Evolutionary conservation across 768 basidiomycete species (phyloP).

Genomic region (Phlegmacium glaucopus): DNA sequence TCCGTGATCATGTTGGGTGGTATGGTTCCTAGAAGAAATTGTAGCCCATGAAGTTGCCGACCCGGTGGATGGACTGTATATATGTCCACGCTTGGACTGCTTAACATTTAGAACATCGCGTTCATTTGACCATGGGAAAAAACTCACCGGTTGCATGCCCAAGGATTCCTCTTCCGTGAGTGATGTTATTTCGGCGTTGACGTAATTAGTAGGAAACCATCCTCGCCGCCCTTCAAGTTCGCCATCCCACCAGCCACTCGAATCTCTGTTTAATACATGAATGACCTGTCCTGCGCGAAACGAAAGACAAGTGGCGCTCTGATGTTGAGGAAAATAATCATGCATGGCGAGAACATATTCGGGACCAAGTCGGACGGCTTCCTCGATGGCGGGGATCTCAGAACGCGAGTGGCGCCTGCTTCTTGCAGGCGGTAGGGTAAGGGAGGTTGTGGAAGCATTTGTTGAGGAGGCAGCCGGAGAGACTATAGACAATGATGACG

Average conservation of each 20-base stretch:
- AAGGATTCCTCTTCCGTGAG: conserved; percentile 56
- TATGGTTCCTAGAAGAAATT: conserved; percentile 33
- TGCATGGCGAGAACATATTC: conserved; percentile 92
- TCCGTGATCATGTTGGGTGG: conserved; percentile 26
- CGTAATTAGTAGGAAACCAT: conserved; percentile 99
- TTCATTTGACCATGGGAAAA: conserved; percentile 6
- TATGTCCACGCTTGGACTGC: conserved; percentile 40
- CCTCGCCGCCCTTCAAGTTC: conserved; percentile 86
- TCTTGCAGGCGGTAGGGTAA: conserved; percentile 33
- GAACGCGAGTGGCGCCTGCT: conserved; percentile 28
- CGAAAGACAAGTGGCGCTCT: conserved; percentile 76
- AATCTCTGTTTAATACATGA: conserved; percentile 82
- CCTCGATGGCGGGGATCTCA: conserved; percentile 44
- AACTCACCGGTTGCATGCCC: conserved; percentile 38
- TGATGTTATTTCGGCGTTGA: conserved; percentile 60
- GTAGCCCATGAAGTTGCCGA: conserved; percentile 56
- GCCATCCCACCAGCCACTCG: conserved; percentile 98
- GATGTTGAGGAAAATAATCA: conserved; percentile 74
- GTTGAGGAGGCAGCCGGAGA: conserved; percentile 54
- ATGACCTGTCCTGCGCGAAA: conserved; percentile 92
- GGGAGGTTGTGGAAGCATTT: conserved; percentile 51
- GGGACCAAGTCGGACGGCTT: conserved; percentile 43
- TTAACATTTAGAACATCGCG: conserved; percentile 6
- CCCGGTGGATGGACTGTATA: conserved; percentile 45
- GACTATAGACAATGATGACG: conserved; percentile 52